Evolutionary conservation across 345 rosid species (phyloP).

Genomic region (Xanthoceras sorbifolium): DNA sequence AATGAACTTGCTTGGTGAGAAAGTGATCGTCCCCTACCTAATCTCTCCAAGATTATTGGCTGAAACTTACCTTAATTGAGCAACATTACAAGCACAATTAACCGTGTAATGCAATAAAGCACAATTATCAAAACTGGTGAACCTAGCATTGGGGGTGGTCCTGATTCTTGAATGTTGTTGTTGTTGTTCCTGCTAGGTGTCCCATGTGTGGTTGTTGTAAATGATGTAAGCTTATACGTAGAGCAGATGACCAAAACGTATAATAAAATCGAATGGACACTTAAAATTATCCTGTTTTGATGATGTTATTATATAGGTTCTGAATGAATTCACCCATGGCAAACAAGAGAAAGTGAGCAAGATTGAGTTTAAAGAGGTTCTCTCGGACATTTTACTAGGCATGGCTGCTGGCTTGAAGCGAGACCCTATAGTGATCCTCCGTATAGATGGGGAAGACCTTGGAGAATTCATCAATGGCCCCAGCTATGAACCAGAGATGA

Average conservation of each 20-base stretch:
- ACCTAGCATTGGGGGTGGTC: constrained; percentile 9
- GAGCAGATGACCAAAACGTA: background rate
- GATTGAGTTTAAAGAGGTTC: constrained; percentile 80
- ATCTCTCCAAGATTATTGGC: background rate
- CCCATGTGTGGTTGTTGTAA: background rate
- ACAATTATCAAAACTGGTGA: constrained; percentile 3
- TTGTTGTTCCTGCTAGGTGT: background rate
- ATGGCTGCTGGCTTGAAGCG: constrained; percentile 98
- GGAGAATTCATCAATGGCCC: constrained; percentile 70
- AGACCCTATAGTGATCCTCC: constrained; percentile 91
- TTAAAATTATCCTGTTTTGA: background rate
- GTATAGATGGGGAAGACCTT: constrained; percentile 96
- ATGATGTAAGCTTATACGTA: background rate
- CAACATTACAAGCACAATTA: background rate
- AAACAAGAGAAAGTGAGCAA: constrained; percentile 79
- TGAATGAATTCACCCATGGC: constrained; percentile 88
- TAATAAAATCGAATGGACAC: background rate
- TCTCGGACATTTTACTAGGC: constrained; percentile 83
- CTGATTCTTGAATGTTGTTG: background rate
- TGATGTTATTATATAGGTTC: constrained; percentile 45
- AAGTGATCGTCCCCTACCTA: constrained; percentile 16
- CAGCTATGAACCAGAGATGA: constrained; percentile 64
- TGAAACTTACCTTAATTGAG: background rate
- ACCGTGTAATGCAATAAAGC: background rate
- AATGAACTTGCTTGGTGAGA: background rate